Base-by-base conservation (phyloP, 2,329 filamentous ascomycete species). In the Fusarium nisikadoi region DNA sequence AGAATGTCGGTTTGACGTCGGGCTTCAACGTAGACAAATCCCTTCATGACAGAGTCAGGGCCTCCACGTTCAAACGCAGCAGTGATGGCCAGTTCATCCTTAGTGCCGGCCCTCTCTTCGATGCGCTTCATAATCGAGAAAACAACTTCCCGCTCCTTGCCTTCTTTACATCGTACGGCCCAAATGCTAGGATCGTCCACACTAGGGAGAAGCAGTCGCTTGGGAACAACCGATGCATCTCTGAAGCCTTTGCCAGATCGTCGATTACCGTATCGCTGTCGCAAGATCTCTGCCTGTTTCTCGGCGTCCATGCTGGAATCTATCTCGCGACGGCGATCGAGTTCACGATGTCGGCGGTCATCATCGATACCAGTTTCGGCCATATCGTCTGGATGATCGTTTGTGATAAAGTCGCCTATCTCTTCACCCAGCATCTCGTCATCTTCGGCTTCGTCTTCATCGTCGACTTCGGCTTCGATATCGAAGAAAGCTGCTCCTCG, bases 381-480 rank as follows among this genome's bases (percentile, higher is more conserved):
- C 41, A 95, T 86, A 79, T 98, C 95, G 81, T 97, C 95, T 11
- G 94, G 94, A 80, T 98, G 94, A 71, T 93, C 93, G 80, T 97
- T 93, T 74, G 94, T 93, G 79, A 94, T 94, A 80, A 96, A 94
- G 74, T 93, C 92, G 63, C 94, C 94, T 58, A 91, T 90, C 74
- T 92, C 94, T 75, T 94, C 91, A 65, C 93, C 90, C 60, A 97
- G 94, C 75, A 97, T 94, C 75, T 98, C 95, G 56, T 97, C 94
- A 72, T 97, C 94, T 69, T 93, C 93, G 74, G 89, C 92, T 74
- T 94, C 93, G 76, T 97, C 94, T 76, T 97, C 94, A 72, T 97
- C 96, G 79, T 98, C 96, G 75, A 99, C 96, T 84, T 98, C 96
- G 81, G 96, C 96, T 86, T 99, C 96, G 78, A 95, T 94, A 90